These are phyloP conservation scores for Clonostachys solani DNA, from an alignment of 2,329 filamentous ascomycete species.

Conservation along the genomic window DNA sequence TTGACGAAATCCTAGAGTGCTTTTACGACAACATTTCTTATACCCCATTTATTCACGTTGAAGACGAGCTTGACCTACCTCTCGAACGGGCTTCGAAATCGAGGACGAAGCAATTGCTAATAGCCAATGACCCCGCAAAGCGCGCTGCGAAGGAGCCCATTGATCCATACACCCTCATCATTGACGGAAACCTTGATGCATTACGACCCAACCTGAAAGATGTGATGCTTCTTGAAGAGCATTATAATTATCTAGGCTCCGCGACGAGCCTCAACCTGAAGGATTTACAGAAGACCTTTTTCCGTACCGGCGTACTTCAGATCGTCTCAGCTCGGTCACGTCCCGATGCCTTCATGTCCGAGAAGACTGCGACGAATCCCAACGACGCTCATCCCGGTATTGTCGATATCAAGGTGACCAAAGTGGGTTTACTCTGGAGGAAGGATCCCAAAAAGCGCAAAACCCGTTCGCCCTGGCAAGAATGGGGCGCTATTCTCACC, in stretches of 20 bases:
- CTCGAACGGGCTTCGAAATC: slow-evolving; percentile 67
- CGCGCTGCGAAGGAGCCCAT: slow-evolving; percentile 76
- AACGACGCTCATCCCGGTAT: slow-evolving; percentile 85
- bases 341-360: slow-evolving; percentile 91
- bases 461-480: slow-evolving; percentile 92
- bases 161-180: slow-evolving; percentile 90
- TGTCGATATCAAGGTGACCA: slow-evolving; percentile 96
- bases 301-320: slow-evolving; percentile 86
- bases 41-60: slow-evolving; percentile 96
- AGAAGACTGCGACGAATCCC: slow-evolving; percentile 79
- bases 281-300: slow-evolving; percentile 82
- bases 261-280: slow-evolving; percentile 72
- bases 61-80: slow-evolving; percentile 82
- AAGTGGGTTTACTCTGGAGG: slow-evolving; percentile 90
- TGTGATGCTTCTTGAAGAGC: slow-evolving; percentile 88
- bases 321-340: slow-evolving; percentile 92
- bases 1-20: slow-evolving; percentile 87
- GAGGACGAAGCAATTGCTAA: slow-evolving; percentile 70
- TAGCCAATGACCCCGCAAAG: slow-evolving; percentile 46
- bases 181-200: slow-evolving; percentile 81
- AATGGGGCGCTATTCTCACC: slow-evolving; percentile 96
- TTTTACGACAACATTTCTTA: slow-evolving; percentile 99
- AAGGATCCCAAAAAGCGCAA: slow-evolving; percentile 94
- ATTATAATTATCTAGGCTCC: slow-evolving; percentile 83
- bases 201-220: slow-evolving; percentile 84